These are phyloP conservation scores for Lotmaria passim DNA, from an alignment of 208 protist species.

Conservation along the genomic window DNA sequence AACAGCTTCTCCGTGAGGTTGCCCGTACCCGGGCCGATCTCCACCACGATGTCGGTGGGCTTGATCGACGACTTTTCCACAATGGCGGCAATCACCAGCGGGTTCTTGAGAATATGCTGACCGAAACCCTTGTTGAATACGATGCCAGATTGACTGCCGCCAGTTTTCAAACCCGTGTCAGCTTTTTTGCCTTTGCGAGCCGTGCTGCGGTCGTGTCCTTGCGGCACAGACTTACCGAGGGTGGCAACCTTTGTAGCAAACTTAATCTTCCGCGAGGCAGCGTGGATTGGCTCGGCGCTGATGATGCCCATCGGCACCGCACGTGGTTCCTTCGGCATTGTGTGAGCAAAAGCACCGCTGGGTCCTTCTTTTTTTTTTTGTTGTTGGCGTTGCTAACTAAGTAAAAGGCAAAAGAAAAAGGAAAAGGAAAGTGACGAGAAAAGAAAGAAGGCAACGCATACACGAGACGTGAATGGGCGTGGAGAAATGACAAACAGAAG, in stretches of 20 bases:
- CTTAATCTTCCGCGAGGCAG: conserved; percentile 65
- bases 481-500: conserved; percentile 1
- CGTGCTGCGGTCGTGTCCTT: conserved; percentile 23
- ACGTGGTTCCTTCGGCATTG: conserved; percentile 77
- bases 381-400: too few species aligned
- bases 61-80: conserved; percentile 97
- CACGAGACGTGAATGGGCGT: too few species aligned
- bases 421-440: too few species aligned
- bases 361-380: too few species aligned
- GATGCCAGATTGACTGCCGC: conserved; percentile 89
- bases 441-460: too few species aligned
- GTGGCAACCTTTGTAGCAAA: conserved; percentile 78
- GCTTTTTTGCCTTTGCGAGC: conserved; percentile 49
- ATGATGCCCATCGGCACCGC: conserved; percentile 88
- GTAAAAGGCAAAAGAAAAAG: too few species aligned
- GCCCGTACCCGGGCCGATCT: conserved; percentile 99
- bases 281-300: conserved; percentile 63
- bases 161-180: conserved; percentile 59
- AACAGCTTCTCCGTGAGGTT: conserved; percentile 99
- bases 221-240: conserved; percentile 68
- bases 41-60: conserved; percentile 98
- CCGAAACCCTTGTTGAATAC: conserved; percentile 97
- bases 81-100: conserved; percentile 97
- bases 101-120: conserved; percentile 99
- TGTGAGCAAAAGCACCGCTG: neutral